Evolutionary conservation across 768 basidiomycete genomes (phyloP).

Genomic region (Lactifluus echinatus): DNA sequence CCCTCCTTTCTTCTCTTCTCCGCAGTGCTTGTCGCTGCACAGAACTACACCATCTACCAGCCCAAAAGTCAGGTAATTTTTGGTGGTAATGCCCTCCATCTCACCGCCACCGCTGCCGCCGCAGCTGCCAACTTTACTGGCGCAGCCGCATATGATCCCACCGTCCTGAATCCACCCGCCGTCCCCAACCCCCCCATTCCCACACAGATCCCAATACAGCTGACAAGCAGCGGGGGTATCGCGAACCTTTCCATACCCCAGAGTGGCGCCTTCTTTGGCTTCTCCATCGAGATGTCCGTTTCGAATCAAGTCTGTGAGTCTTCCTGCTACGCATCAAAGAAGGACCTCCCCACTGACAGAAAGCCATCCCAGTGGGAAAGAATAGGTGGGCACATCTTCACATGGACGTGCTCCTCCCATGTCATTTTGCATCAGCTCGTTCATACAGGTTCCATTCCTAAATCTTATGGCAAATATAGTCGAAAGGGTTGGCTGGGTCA

Average conservation of each 20-base stretch:
- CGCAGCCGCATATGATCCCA: conserved; percentile 45
- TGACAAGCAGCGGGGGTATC: conserved; percentile 25
- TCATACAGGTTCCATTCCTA: conserved; percentile 55
- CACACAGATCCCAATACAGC: conserved; percentile 36
- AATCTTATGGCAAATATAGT: conserved; percentile 68
- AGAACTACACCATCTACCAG: conserved; percentile 6
- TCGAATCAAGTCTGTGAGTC: conserved; percentile 55
- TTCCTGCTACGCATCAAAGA: neutral
- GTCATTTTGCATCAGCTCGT: conserved; percentile 30
- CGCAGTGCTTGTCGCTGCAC: neutral
- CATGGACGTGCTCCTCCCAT: neutral
- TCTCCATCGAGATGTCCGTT: conserved; percentile 73
- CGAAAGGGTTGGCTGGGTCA: conserved; percentile 51
- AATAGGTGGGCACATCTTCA: conserved; percentile 25
- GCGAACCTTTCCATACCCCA: conserved; percentile 34
- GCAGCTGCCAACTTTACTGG: conserved; percentile 37
- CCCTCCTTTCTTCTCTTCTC: neutral
- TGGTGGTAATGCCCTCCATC: conserved; percentile 7
- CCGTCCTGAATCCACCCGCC: conserved; percentile 41
- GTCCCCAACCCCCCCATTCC: conserved; percentile 38
- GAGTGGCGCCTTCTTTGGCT: conserved; percentile 55
- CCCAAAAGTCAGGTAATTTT: conserved; percentile 19
- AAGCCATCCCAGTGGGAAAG: conserved; percentile 36
- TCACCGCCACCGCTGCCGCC: conserved; percentile 23
- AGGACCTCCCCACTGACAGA: neutral